Percentiles rank a stretch among this genome's conserved stretches.
Evolutionary conservation across 2,329 filamentous ascomycete genomes (phyloP).

Genomic region (Cordyceps javanica): DNA sequence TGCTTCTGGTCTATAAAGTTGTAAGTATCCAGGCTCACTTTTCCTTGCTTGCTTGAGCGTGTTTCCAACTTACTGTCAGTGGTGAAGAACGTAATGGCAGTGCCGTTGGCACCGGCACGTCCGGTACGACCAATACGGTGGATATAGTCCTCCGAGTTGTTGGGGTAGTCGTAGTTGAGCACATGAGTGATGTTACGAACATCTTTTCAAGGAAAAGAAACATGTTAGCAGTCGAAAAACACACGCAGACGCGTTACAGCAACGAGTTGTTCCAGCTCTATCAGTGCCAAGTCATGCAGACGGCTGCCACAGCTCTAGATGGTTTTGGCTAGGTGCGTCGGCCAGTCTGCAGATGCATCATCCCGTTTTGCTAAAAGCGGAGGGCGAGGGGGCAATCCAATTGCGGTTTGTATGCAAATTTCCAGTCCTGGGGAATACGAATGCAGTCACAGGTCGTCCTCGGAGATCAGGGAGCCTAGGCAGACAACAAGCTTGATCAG

Average conservation of each 20-base stretch:
- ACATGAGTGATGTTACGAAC: constrained; percentile 99
- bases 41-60: neutral
- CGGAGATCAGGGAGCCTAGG: constrained; percentile 49
- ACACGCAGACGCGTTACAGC: constrained; percentile 44
- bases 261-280: constrained; percentile 51
- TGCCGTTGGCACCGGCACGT: constrained; percentile 88
- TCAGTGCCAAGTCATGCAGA: constrained; percentile 22
- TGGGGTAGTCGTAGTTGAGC: constrained; percentile 99
- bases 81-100: constrained; percentile 97
- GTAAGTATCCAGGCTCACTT: constrained; percentile 32
- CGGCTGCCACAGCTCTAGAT: constrained; percentile 13
- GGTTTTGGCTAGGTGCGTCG: constrained; percentile 34
- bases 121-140: constrained; percentile 95
- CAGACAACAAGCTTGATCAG: constrained; percentile 57
- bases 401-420: constrained; percentile 49
- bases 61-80: constrained; percentile 81
- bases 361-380: constrained; percentile 31
- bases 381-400: constrained; percentile 53
- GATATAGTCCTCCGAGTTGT: constrained; percentile 98
- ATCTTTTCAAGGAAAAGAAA: constrained; percentile 66
- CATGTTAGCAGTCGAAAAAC: constrained; percentile 67
- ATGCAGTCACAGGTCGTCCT: constrained; percentile 50
- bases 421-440: constrained; percentile 34
- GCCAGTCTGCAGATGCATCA: constrained; percentile 42
- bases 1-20: constrained; percentile 69